Base-by-base conservation (phyloP, 805 yeast genomes). In the Zygosaccharomyces lentus region DNA sequence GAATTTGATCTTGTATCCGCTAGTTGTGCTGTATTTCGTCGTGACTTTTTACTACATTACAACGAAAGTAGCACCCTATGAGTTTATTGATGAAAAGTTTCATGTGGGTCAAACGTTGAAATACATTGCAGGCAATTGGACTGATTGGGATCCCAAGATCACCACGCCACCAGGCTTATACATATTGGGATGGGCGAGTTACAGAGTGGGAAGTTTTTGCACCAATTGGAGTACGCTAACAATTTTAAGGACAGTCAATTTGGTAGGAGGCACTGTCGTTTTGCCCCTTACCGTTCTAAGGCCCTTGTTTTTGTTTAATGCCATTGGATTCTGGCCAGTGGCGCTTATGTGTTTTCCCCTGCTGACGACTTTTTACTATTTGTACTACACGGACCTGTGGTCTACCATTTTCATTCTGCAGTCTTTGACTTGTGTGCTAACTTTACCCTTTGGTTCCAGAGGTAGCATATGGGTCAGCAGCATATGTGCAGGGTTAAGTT, bases 101-200 rank as follows among this genome's bases (percentile, higher is more conserved):
- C 99, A 93, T 61, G 72, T 87, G 17, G 79, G 81, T 6, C 98
- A 93, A 70, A 81, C 95, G 6, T 73, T 78, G 47, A 73, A 70
- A 39, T 89, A 84, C 58, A 76, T 87, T 48, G 54, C 62, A 1
- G 84, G 83, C 9, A 69, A 79, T 42, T 88, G 81, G 67, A 44
- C 52, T n/a, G 57, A 68, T 1, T 89, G 96, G 96, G 88, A 93
- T 63, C 74, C 81, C 9, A 90, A 91, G 60, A 88, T 93, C 61
- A 91, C 99, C 1, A 93, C 99, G 0, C 99, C 99, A 1, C 98
- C 98, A 1, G 99, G 98, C 0, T 69, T 91, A 13, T 91, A 93
- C 61, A 41, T 73, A 2, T 50, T 80, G 9, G 76, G 77, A 1
- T 68, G 64, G 53, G 6, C 67, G 0, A 68, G 65, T 54, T 54